These are phyloP conservation scores for Pilobolus umbonatus DNA, from an alignment of 192 early-diverging fungal genomes.

Conservation along the genomic window DNA sequence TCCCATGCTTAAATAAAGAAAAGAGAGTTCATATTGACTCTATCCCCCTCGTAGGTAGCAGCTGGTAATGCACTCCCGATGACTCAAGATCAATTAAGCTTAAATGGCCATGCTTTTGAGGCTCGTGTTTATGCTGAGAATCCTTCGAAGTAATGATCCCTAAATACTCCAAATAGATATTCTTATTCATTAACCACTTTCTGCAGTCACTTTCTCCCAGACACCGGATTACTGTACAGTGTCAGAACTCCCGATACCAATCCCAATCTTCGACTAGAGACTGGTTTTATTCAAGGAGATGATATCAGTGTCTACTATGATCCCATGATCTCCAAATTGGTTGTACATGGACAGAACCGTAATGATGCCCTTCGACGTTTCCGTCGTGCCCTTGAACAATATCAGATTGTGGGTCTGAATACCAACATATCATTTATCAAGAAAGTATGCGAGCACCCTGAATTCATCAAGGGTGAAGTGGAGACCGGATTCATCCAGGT, in stretches of 20 bases:
- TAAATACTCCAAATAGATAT: neutral
- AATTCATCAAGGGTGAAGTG: constrained; percentile 82
- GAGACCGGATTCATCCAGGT: constrained; percentile 94
- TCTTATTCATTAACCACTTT: constrained; percentile 17
- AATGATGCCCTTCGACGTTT: constrained; percentile 77
- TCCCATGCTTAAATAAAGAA: constrained; percentile 6
- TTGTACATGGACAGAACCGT: constrained; percentile 80
- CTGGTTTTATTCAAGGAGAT: constrained; percentile 89
- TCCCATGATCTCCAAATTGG: constrained; percentile 93
- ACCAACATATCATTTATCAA: constrained; percentile 94
- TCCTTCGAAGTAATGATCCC: constrained; percentile 57
- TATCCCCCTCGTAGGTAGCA: too few species aligned
- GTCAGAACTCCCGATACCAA: constrained; percentile 64
- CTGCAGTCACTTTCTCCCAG: constrained; percentile 80
- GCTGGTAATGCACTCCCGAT: constrained; percentile 80
- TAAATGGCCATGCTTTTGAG: constrained; percentile 92
- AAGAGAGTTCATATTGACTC: neutral
- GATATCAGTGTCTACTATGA: constrained; percentile 91
- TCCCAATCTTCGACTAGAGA: constrained; percentile 77
- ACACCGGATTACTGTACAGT: constrained; percentile 84
- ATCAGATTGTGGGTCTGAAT: constrained; percentile 84
- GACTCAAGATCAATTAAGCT: constrained; percentile 62
- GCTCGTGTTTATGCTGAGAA: constrained; percentile 98
- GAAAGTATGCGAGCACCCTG: constrained; percentile 68
- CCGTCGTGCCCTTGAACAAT: constrained; percentile 75